Conservation (phyloP, 1,284 basidiomycete genomes). For the Cutaneotrichosporon sp. region DNA sequence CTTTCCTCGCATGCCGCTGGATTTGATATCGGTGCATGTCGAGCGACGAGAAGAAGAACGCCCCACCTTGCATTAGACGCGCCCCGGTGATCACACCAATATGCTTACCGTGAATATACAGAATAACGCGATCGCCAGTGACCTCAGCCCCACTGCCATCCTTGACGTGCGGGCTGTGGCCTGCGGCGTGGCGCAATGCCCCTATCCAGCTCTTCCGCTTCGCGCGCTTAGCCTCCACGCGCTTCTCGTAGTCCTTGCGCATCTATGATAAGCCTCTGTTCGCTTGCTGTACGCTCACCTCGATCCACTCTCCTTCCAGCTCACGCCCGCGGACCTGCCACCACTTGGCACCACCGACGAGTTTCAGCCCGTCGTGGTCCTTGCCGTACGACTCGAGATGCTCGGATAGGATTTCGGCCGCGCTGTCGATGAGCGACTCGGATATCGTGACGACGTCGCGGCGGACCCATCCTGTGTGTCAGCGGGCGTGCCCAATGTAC, state of each 20-base stretch:
- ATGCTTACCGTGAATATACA: slow-evolving; percentile 46
- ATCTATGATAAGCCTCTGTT: slow-evolving; percentile 30
- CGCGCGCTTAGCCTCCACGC: not conserved
- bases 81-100: not conserved
- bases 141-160: slow-evolving; percentile 40
- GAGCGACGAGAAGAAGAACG: slow-evolving; percentile 46
- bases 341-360: slow-evolving; percentile 82
- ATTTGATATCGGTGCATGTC: slow-evolving; percentile 62
- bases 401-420: slow-evolving; percentile 41
- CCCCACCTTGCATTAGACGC: slow-evolving; percentile 34
- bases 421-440: slow-evolving; percentile 32
- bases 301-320: slow-evolving; percentile 85
- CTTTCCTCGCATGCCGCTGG: slow-evolving; percentile 82
- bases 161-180: slow-evolving; percentile 20
- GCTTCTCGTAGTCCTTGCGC: slow-evolving; percentile 48
- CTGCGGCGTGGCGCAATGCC: not conserved
- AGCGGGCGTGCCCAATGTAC: not conserved
- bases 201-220: slow-evolving; percentile 3
- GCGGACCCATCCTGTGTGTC: slow-evolving; percentile 41
- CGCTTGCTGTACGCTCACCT: slow-evolving; percentile 30
- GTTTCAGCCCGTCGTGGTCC: slow-evolving; percentile 35
- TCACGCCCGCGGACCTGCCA: slow-evolving; percentile 79
- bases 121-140: slow-evolving; percentile 41
- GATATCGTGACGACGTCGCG: slow-evolving; percentile 43
- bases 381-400: slow-evolving; percentile 41